Evolutionary conservation across 2,329 filamentous ascomycete species (phyloP), one percentile per base, ranked within the genome.

Genomic region (Penicillium sp.): DNA sequence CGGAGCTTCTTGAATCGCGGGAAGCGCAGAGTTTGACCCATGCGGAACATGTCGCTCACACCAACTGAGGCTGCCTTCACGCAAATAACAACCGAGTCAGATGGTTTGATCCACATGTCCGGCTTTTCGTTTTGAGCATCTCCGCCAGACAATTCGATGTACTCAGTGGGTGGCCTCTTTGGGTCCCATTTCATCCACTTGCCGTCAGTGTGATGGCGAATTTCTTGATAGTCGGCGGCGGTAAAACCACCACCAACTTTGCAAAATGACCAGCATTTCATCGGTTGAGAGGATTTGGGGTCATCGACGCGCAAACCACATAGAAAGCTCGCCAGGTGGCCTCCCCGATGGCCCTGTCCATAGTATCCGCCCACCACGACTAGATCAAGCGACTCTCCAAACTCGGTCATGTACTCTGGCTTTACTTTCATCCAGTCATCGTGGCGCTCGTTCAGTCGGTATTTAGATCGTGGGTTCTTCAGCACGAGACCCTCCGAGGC

Each of bases 351-450:
- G 0, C 93, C 93, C 24, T 86, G 87, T 11, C 93, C 93, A 64
- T 87, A 98, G 69, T 95, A 97, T 7, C 89, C 93, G 44, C 91
- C 93, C 43, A 98, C 81, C 13, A 98, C 77, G 11, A 96, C 73
- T 55, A 89, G 89, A 64, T 98, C 93, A 3, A 98, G 80, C 0
- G 86, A 88, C 69, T 97, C 91, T 51, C 93, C 93, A 65, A 93
- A 95, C 52, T 95, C 91, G 2, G 84, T 84, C 90, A 97, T 96
- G 67, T 98, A 98, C 55, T 98, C 93, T 1, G 93, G 93, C 62
- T 98, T 98, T 7, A 98, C 90, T 66, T 98, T 98, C 71, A 96
- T 85, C 93, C 93, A 98, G 68, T 95, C 88, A 58, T 95, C 87
- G 60, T 94, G 93, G 39, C 93, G 85, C 56, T 88, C 87, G 62